Evolutionary conservation across 306 rosid species (phyloP), one percentile per base, ranked within the genome.

Genomic region (Delonix regia): DNA sequence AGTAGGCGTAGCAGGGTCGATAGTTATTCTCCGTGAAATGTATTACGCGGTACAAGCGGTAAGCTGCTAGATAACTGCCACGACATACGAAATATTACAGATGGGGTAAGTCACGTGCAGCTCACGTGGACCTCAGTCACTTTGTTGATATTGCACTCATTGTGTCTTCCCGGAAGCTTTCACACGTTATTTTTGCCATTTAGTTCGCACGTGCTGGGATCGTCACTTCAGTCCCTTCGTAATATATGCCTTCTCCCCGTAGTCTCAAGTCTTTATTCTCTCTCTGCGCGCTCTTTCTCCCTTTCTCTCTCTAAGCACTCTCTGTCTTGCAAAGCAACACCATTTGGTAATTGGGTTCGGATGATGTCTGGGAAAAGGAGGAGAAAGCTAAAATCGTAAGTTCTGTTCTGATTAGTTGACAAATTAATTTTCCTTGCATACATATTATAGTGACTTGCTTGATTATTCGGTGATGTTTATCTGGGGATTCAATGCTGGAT

Each of bases 361-460:
- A 47, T 30, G 28, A 90, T 92, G 97, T 78, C 89, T 8, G 88
- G 93, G 64, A 89, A 83, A 80, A 89, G 77, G 83, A 89, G 78
- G 65, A 79, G 88, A 79, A 89, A 82, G 83, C 75, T 87, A 79
- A 92, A 89, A 78, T 77, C 84, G 96, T 90, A 84, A 90, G 97
- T 18, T 71, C 79, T 77, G 6, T 21, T 76, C 38, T 72, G 6
- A 18, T 65, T 18, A 15, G 18, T 75, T 22, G 27, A 16, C 49
- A 22, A 70, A 4, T 27, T 16, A 57, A 49, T 65, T 72, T 68
- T 30, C 4, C 39, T 57, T 57, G 24, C 33, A 0, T 15, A 9
- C 42, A 34, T 64, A 14, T 60, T 39, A 47, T 61, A 21, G 21
- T 21, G 6, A 13, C 1, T 14, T 9, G 28, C 8, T 79, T 71